phyloP scores from a whole-genome alignment of 352 stramenopile species.

The Phytophthora megakarya region DNA sequence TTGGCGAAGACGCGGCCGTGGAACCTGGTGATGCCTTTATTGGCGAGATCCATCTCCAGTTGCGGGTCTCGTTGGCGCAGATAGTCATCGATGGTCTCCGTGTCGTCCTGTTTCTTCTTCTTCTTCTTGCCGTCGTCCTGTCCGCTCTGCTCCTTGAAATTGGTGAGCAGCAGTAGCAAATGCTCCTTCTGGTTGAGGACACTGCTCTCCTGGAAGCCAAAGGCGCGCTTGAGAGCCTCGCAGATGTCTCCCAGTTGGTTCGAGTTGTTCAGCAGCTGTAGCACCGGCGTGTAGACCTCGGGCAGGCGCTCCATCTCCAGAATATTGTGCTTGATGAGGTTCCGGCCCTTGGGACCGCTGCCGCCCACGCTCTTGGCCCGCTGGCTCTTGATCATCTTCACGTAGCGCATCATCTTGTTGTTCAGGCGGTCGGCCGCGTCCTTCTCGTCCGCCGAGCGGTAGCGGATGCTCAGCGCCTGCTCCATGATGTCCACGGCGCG shows the following conservation, averaged over 20 bases:
- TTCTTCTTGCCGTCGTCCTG: conserved; percentile 49
- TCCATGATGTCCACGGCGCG: conserved; percentile 78
- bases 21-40: conserved; percentile 67
- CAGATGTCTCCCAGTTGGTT: conserved; percentile 70
- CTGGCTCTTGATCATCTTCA: conserved; percentile 87
- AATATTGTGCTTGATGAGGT: conserved; percentile 70
- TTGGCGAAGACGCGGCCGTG: conserved; percentile 77
- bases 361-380: conserved; percentile 50
- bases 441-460: conserved; percentile 65
- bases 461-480: conserved; percentile 73
- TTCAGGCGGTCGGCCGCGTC: conserved; percentile 66
- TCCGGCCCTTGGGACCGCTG: conserved; percentile 29
- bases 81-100: conserved; percentile 42
- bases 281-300: conserved; percentile 64
- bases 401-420: conserved; percentile 86
- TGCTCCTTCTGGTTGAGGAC: conserved; percentile 80
- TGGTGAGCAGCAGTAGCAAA: conserved; percentile 72
- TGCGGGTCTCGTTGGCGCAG: conserved; percentile 63
- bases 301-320: conserved; percentile 68
- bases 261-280: conserved; percentile 64
- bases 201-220: conserved; percentile 94
- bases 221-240: conserved; percentile 93
- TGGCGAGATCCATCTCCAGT: conserved; percentile 70
- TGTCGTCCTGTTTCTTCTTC: conserved; percentile 43
- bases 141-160: conserved; percentile 75